phyloP scores from a whole-genome alignment of 345 rosid genomes.

The Salix brachista region DNA sequence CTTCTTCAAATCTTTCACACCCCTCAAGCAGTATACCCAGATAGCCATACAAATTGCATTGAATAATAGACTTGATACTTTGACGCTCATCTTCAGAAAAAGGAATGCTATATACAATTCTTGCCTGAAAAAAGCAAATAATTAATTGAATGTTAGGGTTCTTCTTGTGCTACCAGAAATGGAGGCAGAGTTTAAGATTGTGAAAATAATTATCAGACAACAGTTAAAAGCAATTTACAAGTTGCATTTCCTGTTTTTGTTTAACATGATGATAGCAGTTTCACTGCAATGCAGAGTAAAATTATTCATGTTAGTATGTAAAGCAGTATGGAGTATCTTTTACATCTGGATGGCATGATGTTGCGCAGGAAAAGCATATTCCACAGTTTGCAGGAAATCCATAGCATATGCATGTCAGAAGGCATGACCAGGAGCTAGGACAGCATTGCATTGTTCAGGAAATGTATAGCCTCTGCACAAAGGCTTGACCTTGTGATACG shows the following conservation, averaged over 20 bases:
- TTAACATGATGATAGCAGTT: neutral
- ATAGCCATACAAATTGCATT: constrained; percentile 67
- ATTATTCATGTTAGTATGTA: neutral
- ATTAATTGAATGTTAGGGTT: neutral
- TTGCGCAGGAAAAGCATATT: neutral
- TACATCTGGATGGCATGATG: neutral
- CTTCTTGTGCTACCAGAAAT: constrained; percentile 2
- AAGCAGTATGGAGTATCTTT: neutral
- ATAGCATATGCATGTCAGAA: neutral
- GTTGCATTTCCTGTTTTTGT: no score
- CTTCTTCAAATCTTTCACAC: constrained; percentile 59
- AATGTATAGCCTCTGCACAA: neutral
- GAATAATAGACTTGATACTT: constrained; percentile 66
- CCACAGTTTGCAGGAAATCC: neutral
- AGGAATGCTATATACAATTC: constrained; percentile 55
- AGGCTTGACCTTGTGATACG: neutral
- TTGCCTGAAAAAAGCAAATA: constrained; percentile 56
- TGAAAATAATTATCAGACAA: neutral
- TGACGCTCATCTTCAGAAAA: constrained; percentile 76
- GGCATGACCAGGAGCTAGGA: neutral
- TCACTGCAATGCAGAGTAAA: neutral
- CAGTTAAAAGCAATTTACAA: neutral
- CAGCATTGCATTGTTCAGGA: neutral
- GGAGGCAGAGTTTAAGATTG: neutral
- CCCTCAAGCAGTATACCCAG: constrained; percentile 69